These are phyloP conservation scores for Psidium friedrichsthalianum DNA, from an alignment of 345 rosid genomes.

Conservation along the genomic window DNA sequence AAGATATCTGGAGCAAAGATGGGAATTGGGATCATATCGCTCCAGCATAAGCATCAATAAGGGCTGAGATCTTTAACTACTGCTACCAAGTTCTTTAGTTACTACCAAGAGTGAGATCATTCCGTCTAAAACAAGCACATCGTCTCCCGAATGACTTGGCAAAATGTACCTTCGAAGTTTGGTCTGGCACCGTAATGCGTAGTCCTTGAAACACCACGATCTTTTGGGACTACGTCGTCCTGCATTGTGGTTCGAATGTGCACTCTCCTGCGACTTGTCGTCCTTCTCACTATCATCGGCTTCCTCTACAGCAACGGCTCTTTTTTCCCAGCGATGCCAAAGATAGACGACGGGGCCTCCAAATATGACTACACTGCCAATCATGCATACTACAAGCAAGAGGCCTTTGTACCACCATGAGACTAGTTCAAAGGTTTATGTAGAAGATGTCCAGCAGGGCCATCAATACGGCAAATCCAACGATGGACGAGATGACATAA, in stretches of 20 bases:
- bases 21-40: neutral
- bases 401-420: constrained; percentile 90
- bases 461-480: constrained; percentile 41
- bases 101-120: neutral
- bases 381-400: constrained; percentile 56
- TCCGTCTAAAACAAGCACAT: neutral
- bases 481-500: constrained; percentile 38
- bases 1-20: constrained; percentile 53
- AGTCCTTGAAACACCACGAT: constrained; percentile 8
- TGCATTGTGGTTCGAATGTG: neutral
- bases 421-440: constrained; percentile 32
- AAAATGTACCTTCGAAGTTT: constrained; percentile 49
- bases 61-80: neutral
- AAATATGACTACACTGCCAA: constrained; percentile 41
- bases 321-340: constrained; percentile 64
- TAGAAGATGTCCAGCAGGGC: constrained; percentile 41
- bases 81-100: neutral
- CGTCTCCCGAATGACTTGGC: neutral
- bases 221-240: constrained; percentile 1
- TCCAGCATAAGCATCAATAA: neutral
- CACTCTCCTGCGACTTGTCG: neutral
- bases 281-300: neutral
- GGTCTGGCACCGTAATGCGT: constrained; percentile 60
- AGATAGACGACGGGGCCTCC: constrained; percentile 61
- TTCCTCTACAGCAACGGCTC: constrained; percentile 6